phyloP scores from a whole-genome alignment of 1,284 basidiomycete genomes.

The Cutaneotrichosporon sp. region DNA sequence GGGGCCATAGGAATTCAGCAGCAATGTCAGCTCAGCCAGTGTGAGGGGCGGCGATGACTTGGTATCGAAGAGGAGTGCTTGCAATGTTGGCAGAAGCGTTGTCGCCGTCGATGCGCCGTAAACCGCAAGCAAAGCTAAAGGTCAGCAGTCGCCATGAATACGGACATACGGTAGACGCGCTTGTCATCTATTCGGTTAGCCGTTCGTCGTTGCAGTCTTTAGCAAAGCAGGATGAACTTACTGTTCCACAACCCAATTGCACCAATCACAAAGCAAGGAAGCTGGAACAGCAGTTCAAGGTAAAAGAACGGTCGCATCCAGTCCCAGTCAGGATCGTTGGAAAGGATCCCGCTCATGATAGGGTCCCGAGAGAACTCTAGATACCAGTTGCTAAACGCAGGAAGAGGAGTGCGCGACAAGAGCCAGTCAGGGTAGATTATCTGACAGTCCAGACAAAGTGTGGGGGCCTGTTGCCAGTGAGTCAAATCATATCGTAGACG shows the following conservation, averaged over 20 bases:
- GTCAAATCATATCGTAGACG: too few relatives aligned
- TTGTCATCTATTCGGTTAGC: constrained; percentile 29
- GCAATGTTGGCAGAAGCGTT: constrained; percentile 67
- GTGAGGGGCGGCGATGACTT: constrained; percentile 26
- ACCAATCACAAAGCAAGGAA: constrained; percentile 69
- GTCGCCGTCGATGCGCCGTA: constrained; percentile 75
- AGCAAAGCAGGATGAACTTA: constrained; percentile 33
- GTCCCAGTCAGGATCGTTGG: constrained; percentile 22
- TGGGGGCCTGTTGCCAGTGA: constrained; percentile 4
- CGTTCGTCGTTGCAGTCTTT: not conserved
- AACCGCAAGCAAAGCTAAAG: constrained; percentile 55
- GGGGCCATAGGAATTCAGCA: constrained; percentile 69
- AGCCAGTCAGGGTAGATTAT: constrained; percentile 34
- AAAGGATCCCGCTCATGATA: constrained; percentile 32
- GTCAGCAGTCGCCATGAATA: not conserved
- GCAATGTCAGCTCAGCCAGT: constrained; percentile 49
- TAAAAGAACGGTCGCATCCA: constrained; percentile 42
- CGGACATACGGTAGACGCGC: constrained; percentile 33
- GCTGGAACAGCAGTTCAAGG: constrained; percentile 59
- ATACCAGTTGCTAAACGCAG: constrained; percentile 34
- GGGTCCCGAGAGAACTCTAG: constrained; percentile 38
- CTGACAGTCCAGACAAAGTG: constrained; percentile 39
- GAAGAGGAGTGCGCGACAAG: constrained; percentile 24
- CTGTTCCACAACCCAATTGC: constrained; percentile 63
- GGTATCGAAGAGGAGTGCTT: constrained; percentile 54